phyloP scores from a whole-genome alignment of 768 basidiomycete genomes.

The Serendipita sp. region DNA sequence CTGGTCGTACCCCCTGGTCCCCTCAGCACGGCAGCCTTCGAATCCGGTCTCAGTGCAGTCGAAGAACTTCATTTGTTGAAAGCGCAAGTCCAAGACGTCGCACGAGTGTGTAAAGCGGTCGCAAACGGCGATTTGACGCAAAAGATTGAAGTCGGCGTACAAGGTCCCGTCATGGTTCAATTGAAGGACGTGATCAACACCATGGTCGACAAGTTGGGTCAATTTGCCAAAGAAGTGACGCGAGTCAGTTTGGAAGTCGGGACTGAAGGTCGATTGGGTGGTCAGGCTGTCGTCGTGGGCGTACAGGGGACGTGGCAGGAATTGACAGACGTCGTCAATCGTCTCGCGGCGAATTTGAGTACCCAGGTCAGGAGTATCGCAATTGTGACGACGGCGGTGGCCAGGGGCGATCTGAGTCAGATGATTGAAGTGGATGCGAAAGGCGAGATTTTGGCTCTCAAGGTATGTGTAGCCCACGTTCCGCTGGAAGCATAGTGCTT shows the following conservation, averaged over 20 bases:
- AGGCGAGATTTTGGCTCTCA: conserved; percentile 23
- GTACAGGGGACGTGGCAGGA: conserved; percentile 27
- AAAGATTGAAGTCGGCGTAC: conserved; percentile 64
- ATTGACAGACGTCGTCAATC: conserved; percentile 36
- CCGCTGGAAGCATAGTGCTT: too few species aligned
- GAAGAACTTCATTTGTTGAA: conserved; percentile 67
- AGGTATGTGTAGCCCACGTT: conserved; percentile 15
- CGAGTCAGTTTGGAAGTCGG: conserved; percentile 32
- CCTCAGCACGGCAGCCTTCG: conserved; percentile 37
- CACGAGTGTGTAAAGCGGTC: conserved; percentile 66
- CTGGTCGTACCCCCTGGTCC: conserved; percentile 41
- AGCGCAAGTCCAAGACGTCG: conserved; percentile 72
- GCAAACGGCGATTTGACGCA: conserved; percentile 60
- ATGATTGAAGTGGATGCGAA: conserved; percentile 72
- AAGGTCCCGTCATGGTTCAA: conserved; percentile 66
- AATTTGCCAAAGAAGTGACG: conserved; percentile 85
- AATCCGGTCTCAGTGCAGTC: conserved; percentile 49
- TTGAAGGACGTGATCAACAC: conserved; percentile 65
- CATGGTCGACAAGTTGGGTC: conserved; percentile 59
- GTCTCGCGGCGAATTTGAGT: conserved; percentile 68
- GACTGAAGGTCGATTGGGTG: conserved; percentile 27
- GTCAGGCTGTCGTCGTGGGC: conserved; percentile 25
- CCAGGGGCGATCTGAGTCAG: conserved; percentile 77
- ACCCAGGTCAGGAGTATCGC: conserved; percentile 75
- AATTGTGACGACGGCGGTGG: conserved; percentile 76